Percentiles rank a stretch among this genome's conserved stretches.
These are phyloP conservation scores for Trapa bicornis DNA, from an alignment of 345 rosid species.

Conservation along the genomic window DNA sequence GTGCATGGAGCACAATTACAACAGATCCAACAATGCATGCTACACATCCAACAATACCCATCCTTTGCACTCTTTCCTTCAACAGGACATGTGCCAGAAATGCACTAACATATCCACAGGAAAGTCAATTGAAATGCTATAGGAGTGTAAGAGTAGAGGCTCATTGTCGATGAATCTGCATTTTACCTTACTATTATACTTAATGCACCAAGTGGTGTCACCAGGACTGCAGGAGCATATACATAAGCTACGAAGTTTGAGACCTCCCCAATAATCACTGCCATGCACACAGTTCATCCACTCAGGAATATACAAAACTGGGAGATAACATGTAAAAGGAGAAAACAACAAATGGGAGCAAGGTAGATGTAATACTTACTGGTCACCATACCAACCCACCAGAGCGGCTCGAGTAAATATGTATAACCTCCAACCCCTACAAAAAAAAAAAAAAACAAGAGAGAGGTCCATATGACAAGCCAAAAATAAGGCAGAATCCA, in stretches of 20 bases:
- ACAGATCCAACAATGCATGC: conserved; percentile 84
- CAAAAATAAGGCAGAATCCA: background rate
- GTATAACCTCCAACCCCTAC: conserved; percentile 83
- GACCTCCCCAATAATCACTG: conserved; percentile 81
- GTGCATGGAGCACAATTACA: conserved; percentile 78
- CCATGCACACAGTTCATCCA: background rate
- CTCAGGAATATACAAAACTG: background rate
- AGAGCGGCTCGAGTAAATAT: conserved; percentile 80
- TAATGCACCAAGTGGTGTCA: conserved; percentile 85
- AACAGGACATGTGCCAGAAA: conserved; percentile 75
- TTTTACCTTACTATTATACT: conserved; percentile 75
- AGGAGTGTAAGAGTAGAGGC: background rate
- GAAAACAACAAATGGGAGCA: background rate
- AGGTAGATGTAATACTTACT: conserved; percentile 33
- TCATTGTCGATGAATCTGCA: background rate
- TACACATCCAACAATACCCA: conserved; percentile 80
- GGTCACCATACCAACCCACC: conserved; percentile 92
- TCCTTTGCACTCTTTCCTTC: conserved; percentile 56
- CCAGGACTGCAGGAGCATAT: conserved; percentile 89
- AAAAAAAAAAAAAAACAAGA: conserved; percentile 8
- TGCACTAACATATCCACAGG: conserved; percentile 37
- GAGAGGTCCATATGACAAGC: conserved; percentile 6
- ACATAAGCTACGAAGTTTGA: conserved; percentile 90
- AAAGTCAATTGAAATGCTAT: conserved; percentile 1
- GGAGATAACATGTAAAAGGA: background rate